phyloP scores from a whole-genome alignment of 176 grass and related monocot genomes.

The Hordeum marinum region DNA sequence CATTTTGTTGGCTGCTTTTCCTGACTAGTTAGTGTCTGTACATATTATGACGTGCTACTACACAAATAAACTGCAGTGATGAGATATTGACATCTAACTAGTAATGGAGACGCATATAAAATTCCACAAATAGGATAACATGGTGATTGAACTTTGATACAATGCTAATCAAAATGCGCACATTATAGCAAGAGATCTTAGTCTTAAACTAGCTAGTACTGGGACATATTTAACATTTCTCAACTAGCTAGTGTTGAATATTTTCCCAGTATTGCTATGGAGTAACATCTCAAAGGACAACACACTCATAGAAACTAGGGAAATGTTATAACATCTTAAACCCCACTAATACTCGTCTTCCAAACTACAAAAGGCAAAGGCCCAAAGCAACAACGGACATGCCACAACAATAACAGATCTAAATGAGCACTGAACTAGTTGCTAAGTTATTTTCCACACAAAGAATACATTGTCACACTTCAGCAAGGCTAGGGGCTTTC shows the following conservation, averaged over 20 bases:
- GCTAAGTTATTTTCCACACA: neutral
- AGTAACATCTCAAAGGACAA: neutral
- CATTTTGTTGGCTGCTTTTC: neutral
- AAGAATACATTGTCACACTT: neutral
- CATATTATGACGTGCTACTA: neutral
- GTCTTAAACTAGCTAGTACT: neutral
- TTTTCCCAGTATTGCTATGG: too few species aligned
- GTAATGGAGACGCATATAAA: neutral
- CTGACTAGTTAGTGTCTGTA: neutral
- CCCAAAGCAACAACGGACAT: neutral
- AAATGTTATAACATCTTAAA: too few species aligned
- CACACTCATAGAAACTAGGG: neutral
- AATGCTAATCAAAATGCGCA: too few species aligned
- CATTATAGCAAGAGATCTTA: neutral
- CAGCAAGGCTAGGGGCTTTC: neutral
- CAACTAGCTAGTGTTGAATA: too few species aligned
- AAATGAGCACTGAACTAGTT: neutral
- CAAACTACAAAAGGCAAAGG: neutral
- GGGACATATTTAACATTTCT: too few species aligned
- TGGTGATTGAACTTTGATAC: neutral
- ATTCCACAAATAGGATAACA: neutral
- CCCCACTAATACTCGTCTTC: too few species aligned
- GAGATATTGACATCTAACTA: neutral
- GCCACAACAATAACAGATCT: neutral
- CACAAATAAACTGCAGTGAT: neutral